Base-by-base conservation (phyloP, 2,329 filamentous ascomycete genomes). In the Zasmidium cellare region DNA sequence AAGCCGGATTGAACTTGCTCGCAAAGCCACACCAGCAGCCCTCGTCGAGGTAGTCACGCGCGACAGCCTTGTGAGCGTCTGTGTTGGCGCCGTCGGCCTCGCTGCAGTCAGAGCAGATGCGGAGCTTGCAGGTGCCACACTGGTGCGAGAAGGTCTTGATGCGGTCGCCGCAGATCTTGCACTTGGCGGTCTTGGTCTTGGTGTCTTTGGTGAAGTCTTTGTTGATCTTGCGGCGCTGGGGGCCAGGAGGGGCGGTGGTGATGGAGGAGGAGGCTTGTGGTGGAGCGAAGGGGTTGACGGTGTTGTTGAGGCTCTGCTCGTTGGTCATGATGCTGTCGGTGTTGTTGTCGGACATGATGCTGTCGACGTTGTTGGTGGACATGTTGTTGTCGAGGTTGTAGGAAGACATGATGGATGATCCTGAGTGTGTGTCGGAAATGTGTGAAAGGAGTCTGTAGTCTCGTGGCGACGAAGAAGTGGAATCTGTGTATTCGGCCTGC, bases 131-230 rank as follows among this genome's bases (percentile, higher is more conserved):
- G 11, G 49, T 47, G 9, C 46, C 46, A 53, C 65, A 67, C 7
- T 53, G 31, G 45, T 58, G 59, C 52, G 57, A 60, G 52, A 57
- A 65, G n/a, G 52, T 44, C 22, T 58, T 60, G 24, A 65, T 54
- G 9, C 58, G 56, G 28, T 57, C 18, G 28, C 51, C 46, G 53
- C 66, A 68, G 31, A 63, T 31, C 31, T 58, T 57, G 58, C 66
- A 68, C 46, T 67, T 67, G 31, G 56, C 56, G 18, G 66, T 67
- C 47, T 63, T 63, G 45, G 59, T 58, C 24, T 57, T 58, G 24
- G 25, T 44, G 55, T 63, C 60, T 41, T 57, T 57, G 22, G 18
- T 49, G 57, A 57, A 66, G 28, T 56, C 14, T 46, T 57, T 63
- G 45, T 55, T 24, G 38, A 54, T 52, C 38, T 54, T 48, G 16